phyloP scores from a whole-genome alignment of 1,284 basidiomycete genomes.

The Cutaneotrichosporon sp. region DNA sequence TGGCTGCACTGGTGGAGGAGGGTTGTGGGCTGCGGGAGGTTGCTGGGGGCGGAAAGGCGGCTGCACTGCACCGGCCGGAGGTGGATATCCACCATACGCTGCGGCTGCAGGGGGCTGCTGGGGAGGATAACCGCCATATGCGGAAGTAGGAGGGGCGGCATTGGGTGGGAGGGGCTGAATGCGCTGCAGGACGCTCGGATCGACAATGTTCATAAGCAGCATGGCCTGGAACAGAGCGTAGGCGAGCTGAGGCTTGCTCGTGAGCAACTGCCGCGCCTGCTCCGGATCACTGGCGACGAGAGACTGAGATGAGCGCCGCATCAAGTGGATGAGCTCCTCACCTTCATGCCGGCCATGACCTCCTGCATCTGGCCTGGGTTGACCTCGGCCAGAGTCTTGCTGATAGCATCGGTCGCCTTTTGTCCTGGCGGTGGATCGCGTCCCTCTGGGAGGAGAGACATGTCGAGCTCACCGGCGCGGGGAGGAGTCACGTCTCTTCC shows the following conservation, averaged over 20 bases:
- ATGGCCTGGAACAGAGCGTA: slow-evolving; percentile 97
- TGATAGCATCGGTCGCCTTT: slow-evolving; percentile 77
- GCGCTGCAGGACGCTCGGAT: slow-evolving; percentile 60
- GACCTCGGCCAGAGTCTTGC: slow-evolving; percentile 77
- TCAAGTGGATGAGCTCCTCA: slow-evolving; percentile 46
- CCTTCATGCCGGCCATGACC: slow-evolving; percentile 97
- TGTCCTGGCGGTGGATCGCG: slow-evolving; percentile 69
- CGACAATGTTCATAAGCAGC: slow-evolving; percentile 90
- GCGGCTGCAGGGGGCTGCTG: slow-evolving; percentile 5
- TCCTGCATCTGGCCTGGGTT: slow-evolving; percentile 82
- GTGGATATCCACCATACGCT: slow-evolving; percentile 19
- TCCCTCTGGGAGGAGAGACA: slow-evolving; percentile 66
- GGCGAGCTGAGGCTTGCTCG: slow-evolving; percentile 82
- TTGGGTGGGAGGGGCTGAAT: slow-evolving; percentile 39
- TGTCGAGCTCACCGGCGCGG: slow-evolving; percentile 47
- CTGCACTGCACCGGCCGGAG: slow-evolving; percentile 1
- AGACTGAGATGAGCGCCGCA: slow-evolving; percentile 20
- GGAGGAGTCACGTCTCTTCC: slow-evolving; percentile 28
- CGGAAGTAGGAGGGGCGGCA: slow-evolving; percentile 15
- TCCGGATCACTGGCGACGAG: slow-evolving; percentile 88
- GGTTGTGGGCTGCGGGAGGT: slow-evolving; percentile 14
- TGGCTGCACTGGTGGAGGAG: slow-evolving; percentile 37
- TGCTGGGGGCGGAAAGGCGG: slow-evolving; percentile 38
- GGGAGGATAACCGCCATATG: background rate
- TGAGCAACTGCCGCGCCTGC: slow-evolving; percentile 73